A percentile compares a stretch with the other conserved stretches of the same genome.
Evolutionary conservation across 2,329 filamentous ascomycete species (phyloP).

Genomic region (Aplosporella prunicola): DNA sequence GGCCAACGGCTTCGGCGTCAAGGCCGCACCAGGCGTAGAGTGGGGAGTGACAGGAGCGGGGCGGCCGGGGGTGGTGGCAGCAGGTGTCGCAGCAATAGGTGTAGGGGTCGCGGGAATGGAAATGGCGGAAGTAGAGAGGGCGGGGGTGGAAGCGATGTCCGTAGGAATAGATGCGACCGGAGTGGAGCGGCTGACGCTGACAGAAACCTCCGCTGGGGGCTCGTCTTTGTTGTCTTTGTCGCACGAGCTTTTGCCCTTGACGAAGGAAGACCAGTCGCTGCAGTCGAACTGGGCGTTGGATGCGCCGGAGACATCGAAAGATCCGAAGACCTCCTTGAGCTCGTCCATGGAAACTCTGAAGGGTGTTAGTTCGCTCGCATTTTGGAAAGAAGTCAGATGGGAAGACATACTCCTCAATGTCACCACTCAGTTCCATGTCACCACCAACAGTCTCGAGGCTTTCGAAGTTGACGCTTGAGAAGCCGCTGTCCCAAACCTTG

Average conservation of each 20-base stretch:
- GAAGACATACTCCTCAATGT: neutral
- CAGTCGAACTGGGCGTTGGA: constrained; percentile 1
- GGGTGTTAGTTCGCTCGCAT: neutral
- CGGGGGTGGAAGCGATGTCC: constrained; percentile 4
- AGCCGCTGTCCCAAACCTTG: constrained; percentile 3
- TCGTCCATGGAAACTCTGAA: neutral
- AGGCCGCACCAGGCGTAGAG: too few species aligned
- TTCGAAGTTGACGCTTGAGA: constrained; percentile 6
- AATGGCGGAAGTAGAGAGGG: neutral
- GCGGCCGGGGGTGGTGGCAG: too few species aligned
- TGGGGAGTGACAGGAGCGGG: too few species aligned
- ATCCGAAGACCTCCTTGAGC: constrained; percentile 1
- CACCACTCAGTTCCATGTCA: neutral
- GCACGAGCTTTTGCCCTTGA: constrained; percentile 1
- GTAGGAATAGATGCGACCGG: neutral
- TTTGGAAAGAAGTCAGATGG: neutral
- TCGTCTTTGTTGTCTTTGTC: neutral
- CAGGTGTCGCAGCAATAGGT: neutral
- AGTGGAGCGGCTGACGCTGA: neutral
- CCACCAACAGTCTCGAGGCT: constrained; percentile 15
- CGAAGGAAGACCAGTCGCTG: neutral
- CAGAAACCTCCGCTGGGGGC: neutral
- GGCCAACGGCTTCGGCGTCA: too few species aligned
- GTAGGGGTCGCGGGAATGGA: constrained; percentile 3
- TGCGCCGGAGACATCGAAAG: neutral